Base-by-base conservation (phyloP, 164 flowering plant species). In the Vitis rupestris region DNA sequence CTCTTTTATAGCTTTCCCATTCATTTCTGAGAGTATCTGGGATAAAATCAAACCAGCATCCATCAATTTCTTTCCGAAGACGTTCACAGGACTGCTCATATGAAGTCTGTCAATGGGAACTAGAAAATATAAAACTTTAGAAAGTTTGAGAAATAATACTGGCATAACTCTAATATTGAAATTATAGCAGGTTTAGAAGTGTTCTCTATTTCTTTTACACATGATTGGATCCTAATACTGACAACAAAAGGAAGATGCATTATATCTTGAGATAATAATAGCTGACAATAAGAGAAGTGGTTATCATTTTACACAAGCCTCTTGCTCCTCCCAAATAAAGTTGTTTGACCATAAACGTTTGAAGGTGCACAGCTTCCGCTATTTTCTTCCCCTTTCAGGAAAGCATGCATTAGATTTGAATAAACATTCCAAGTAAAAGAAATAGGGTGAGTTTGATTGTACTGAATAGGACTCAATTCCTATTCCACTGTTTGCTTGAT, bases 31-130 rank as follows among this genome's bases (percentile, higher is more conserved):
- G 52, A 59, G 86, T 74, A 59, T 82, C 82, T 52, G 83, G 87
- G 70, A 88, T 82, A 57, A 72, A 73, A 78, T 88, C 92, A 78
- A 79, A 83, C 92, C 92, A 88, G 71, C 82, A 79, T 47, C 82
- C 83, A 60, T 79, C 81, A 71, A 88, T 67, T 78, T 88, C 90
- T 19, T 84, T 75, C 65, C 56, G 54, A 44, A 88, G 76, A 50
- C 72, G 64, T 69, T 79, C 74, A 65, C 75, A 56, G 29, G 90
- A 82, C 67, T 65, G 76, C 73, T 79, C 64, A 66, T 74, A 88
- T 54, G 88, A 88, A 54, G 74, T 70, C 92, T 88, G 83, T 70
- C 70, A 74, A 78, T 16, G 52, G 57, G 31, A 80, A 71, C 72
- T 54, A 78, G 63, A 66, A 71, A 83, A 50, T 57, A 61, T 74